Conservation (phyloP, 768 basidiomycete species). For the Agaricus blazei region DNA sequence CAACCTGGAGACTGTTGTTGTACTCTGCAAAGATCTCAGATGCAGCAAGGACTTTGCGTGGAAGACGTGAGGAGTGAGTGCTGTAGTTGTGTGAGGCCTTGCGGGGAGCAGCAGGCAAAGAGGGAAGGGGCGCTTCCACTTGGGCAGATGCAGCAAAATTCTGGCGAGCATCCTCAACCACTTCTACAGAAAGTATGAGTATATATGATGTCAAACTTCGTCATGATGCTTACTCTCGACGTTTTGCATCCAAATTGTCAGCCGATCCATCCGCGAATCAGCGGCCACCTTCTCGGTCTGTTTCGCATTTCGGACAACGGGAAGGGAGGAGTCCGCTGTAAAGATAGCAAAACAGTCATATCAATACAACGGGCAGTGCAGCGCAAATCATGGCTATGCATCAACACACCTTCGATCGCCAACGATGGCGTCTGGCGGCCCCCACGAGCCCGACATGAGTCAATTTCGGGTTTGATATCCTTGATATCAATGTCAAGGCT, state of each 20-base stretch:
- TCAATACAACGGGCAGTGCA: constrained; percentile 30
- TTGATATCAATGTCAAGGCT: constrained; percentile 33
- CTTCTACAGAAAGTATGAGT: constrained; percentile 40
- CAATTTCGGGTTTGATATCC: constrained; percentile 8
- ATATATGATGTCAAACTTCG: not conserved
- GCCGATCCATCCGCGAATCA: constrained; percentile 56
- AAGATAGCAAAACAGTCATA: not conserved
- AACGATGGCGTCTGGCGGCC: constrained; percentile 34
- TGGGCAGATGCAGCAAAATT: constrained; percentile 59
- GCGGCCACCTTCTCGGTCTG: constrained; percentile 48
- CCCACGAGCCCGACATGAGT: constrained; percentile 6
- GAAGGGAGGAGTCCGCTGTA: constrained; percentile 45
- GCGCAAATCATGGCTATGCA: constrained; percentile 17
- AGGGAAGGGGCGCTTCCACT: constrained; percentile 44
- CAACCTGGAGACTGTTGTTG: constrained; percentile 27
- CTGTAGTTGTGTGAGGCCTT: constrained; percentile 38
- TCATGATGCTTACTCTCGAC: constrained; percentile 64
- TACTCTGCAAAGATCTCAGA: constrained; percentile 65
- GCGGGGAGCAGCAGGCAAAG: constrained; percentile 59
- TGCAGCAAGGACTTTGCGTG: constrained; percentile 58
- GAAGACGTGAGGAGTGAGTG: constrained; percentile 48
- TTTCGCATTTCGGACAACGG: constrained; percentile 47
- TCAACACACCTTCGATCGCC: constrained; percentile 39
- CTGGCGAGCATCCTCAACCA: constrained; percentile 76
- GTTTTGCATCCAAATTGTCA: constrained; percentile 79